Percentiles rank a stretch among this genome's conserved stretches.
Evolutionary conservation across 768 basidiomycete genomes (phyloP).

Genomic region (Clavulina sp.): DNA sequence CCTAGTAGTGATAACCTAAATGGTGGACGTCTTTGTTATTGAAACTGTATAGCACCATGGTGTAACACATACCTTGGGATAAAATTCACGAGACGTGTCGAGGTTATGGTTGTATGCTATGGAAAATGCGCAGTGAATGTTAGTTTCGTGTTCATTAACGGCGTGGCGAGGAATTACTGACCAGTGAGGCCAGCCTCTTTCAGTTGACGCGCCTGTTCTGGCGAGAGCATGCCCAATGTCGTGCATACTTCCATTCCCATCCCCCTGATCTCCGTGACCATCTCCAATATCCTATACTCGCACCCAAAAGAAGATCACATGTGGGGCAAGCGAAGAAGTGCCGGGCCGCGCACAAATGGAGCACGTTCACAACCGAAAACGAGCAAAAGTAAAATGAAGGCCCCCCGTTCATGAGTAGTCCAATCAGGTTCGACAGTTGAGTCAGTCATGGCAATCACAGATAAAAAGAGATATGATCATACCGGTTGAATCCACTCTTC

Average conservation of each 20-base stretch:
- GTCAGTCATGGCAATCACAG: not conserved
- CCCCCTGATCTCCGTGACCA: slow-evolving; percentile 49
- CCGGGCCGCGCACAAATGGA: too few species aligned
- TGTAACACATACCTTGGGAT: slow-evolving; percentile 51
- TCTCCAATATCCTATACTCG: slow-evolving; percentile 57
- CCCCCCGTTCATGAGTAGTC: too few species aligned
- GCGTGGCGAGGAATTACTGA: too few species aligned
- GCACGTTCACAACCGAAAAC: too few species aligned
- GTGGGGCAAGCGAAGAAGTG: too few species aligned
- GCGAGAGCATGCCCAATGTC: slow-evolving; percentile 89
- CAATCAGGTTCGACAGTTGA: not conserved
- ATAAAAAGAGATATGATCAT: not conserved
- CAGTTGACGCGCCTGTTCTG: slow-evolving; percentile 78
- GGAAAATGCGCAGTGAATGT: too few species aligned
- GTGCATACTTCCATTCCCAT: slow-evolving; percentile 99
- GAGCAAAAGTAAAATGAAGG: too few species aligned
- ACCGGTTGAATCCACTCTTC: slow-evolving; percentile 74
- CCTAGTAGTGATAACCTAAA: slow-evolving; percentile 83
- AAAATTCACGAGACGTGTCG: slow-evolving; percentile 93
- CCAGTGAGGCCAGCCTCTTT: slow-evolving; percentile 94
- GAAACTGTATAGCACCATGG: not conserved
- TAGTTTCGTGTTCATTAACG: too few species aligned
- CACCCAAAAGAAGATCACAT: too few species aligned
- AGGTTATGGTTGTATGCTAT: slow-evolving; percentile 98
- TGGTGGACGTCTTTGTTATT: slow-evolving; percentile 4